Base-by-base conservation (phyloP, 1,284 basidiomycete species). In the Gomphus sp. region DNA sequence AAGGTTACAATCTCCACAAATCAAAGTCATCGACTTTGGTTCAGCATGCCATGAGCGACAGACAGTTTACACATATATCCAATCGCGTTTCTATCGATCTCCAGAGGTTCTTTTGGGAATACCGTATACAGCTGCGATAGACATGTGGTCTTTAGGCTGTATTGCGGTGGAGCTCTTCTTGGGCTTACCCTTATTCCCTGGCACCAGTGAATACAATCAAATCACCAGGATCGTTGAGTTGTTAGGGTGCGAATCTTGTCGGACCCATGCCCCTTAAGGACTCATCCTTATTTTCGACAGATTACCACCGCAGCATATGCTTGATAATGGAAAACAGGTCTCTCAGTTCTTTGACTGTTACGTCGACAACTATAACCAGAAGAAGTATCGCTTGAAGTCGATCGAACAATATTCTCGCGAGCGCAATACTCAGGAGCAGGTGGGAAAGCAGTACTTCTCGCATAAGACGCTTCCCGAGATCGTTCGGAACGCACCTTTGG, bases 21-120 rank as follows among this genome's bases (percentile, higher is more conserved):
- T 99, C 79, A 99, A 99, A 74, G 91, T 99, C 60, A 98, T 99
- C 70, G 96, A 99, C 75, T 99, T 98, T 74, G 97, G 96, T 53
- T 98, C 95, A 18, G 94, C 96, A 18, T 99, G 97, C 70, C 94
- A 98, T 71, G 97, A 98, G 73, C 87, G 93, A 66, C 94, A 98
- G 73, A 99, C 96, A 5, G 95, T 99, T 50, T 99, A 99, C 72
- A 99, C 97, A 2, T 99, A 99, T 74, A 99, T 99, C 70, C 96
- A 99, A 71, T 98, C 95, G 9, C 84, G 96, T 53, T 99, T 99
- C 76, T 99, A 99, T 71, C 91, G 97, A 45, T 97, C 93, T 4
- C 97, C 96, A 4, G 97, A 99, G 74, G 97, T 99, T 31, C 79
- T 99, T 14, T 80, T 99, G 25, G 95, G 95, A 25, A 83, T 98